phyloP scores from a whole-genome alignment of 306 rosid genomes.

The Mimosa bimucronata region DNA sequence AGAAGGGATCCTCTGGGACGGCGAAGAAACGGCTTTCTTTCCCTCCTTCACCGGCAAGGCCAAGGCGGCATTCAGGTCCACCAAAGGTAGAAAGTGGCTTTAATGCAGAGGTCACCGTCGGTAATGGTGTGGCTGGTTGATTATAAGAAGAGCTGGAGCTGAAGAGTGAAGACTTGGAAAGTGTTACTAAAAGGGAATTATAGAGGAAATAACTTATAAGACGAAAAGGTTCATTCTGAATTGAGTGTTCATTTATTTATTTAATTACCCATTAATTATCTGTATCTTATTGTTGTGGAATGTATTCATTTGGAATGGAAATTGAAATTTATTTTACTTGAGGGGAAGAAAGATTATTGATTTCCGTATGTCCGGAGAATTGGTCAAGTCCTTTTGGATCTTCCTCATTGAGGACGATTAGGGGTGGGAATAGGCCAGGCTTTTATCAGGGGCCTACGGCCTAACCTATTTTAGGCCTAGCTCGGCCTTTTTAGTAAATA shows the following conservation, averaged over 20 bases:
- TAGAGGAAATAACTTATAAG: constrained; percentile 25
- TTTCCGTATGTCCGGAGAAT: constrained; percentile 20
- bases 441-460: too few species aligned
- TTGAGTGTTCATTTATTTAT: constrained; percentile 56
- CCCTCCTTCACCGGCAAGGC: constrained; percentile 78
- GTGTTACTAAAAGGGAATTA: constrained; percentile 28
- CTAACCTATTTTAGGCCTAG: too few species aligned
- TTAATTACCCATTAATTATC: constrained; percentile 40
- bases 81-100: constrained; percentile 72
- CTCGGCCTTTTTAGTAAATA: too few species aligned
- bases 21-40: constrained; percentile 80
- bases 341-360: constrained; percentile 28
- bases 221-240: constrained; percentile 43
- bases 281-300: constrained; percentile 43
- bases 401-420: too few species aligned
- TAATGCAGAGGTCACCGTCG: constrained; percentile 50
- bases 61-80: constrained; percentile 83
- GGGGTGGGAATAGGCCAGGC: too few species aligned
- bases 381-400: neutral
- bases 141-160: constrained; percentile 12
- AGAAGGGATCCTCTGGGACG: constrained; percentile 56
- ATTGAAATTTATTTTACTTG: constrained; percentile 40
- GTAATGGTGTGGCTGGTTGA: constrained; percentile 56
- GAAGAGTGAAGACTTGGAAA: constrained; percentile 35
- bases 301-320: constrained; percentile 48